phyloP scores from a whole-genome alignment of 768 basidiomycete species.

The Serendipita indica region DNA sequence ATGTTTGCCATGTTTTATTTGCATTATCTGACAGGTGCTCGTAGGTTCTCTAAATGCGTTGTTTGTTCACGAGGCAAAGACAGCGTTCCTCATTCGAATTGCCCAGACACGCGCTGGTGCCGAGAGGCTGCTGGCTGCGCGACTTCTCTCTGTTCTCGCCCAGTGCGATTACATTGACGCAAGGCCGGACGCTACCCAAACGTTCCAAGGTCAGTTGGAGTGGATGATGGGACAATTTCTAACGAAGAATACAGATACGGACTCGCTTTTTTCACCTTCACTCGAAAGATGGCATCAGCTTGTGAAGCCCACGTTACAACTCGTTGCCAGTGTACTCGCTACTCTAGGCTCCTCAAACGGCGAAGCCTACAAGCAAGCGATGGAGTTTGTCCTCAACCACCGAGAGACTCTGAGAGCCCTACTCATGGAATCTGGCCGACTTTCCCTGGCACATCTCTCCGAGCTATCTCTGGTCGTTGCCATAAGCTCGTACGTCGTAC shows the following conservation, averaged over 20 bases:
- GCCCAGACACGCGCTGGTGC: slow-evolving; percentile 72
- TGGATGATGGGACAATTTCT: slow-evolving; percentile 7
- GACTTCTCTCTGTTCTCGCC: slow-evolving; percentile 55
- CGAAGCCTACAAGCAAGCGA: slow-evolving; percentile 58
- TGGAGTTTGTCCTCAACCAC: slow-evolving; percentile 71
- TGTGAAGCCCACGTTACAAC: slow-evolving; percentile 72
- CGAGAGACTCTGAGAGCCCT: slow-evolving; percentile 71
- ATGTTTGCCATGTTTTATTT: slow-evolving; percentile 17
- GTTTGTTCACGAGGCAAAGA: slow-evolving; percentile 91
- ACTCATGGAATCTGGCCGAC: slow-evolving; percentile 56
- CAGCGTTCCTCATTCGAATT: slow-evolving; percentile 76
- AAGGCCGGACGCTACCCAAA: slow-evolving; percentile 67
- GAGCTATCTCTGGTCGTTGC: slow-evolving; percentile 69
- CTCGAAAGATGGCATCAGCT: slow-evolving; percentile 85
- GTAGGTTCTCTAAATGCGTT: slow-evolving; percentile 77
- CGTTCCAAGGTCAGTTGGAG: slow-evolving; percentile 51
- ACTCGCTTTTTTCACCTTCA: slow-evolving; percentile 77
- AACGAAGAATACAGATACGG: slow-evolving; percentile 38
- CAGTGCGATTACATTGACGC: slow-evolving; percentile 82
- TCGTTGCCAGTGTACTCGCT: slow-evolving; percentile 60
- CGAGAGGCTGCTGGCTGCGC: slow-evolving; percentile 67
- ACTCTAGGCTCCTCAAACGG: slow-evolving; percentile 57
- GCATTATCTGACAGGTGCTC: slow-evolving; percentile 5
- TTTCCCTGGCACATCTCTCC: slow-evolving; percentile 52
- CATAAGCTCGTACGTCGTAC: slow-evolving; percentile 51